A percentile compares a stretch with the other conserved stretches of the same genome.
Evolutionary conservation across 2,329 filamentous ascomycete genomes (phyloP).

Genomic region (Paraconiothyrium sp.): DNA sequence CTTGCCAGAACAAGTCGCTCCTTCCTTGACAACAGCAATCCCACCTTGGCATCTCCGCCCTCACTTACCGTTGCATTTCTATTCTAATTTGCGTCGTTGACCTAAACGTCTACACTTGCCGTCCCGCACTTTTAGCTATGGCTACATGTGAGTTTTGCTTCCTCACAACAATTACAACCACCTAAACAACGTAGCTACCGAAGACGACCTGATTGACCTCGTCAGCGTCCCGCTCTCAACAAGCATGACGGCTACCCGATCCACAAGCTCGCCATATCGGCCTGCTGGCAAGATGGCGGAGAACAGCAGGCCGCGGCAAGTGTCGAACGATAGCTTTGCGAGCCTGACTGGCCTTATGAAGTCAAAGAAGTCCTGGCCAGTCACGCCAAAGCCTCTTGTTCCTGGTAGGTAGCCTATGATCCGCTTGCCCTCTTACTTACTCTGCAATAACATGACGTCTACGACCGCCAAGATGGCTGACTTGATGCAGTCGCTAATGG

Average conservation of each 20-base stretch:
- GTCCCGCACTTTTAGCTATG: conserved; percentile 15
- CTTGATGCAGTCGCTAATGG: not conserved
- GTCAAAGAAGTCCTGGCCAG: conserved; percentile 6
- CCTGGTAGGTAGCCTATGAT: not conserved
- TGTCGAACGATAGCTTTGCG: conserved; percentile 18
- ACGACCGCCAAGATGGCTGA: not conserved
- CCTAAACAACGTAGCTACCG: conserved; percentile 15
- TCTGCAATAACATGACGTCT: not conserved
- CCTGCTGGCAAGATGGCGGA: not conserved
- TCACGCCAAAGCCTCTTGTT: not conserved
- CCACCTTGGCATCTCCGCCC: not conserved
- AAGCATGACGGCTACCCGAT: not conserved
- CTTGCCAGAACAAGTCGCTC: conserved; percentile 1
- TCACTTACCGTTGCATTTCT: not conserved
- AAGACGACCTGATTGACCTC: conserved; percentile 25
- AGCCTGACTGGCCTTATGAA: conserved; percentile 14
- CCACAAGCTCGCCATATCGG: not conserved
- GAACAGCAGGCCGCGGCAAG: not conserved
- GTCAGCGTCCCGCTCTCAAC: not conserved
- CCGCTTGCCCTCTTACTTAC: not conserved
- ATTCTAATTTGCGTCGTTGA: not conserved
- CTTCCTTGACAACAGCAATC: conserved; percentile 4
- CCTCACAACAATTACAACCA: not conserved
- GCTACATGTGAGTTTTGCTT: not conserved
- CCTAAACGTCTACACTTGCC: not conserved